A percentile compares a stretch with the other conserved stretches of the same genome.
Evolutionary conservation across 2,329 filamentous ascomycete genomes (phyloP).

Genomic region (Penicillium nordicum): DNA sequence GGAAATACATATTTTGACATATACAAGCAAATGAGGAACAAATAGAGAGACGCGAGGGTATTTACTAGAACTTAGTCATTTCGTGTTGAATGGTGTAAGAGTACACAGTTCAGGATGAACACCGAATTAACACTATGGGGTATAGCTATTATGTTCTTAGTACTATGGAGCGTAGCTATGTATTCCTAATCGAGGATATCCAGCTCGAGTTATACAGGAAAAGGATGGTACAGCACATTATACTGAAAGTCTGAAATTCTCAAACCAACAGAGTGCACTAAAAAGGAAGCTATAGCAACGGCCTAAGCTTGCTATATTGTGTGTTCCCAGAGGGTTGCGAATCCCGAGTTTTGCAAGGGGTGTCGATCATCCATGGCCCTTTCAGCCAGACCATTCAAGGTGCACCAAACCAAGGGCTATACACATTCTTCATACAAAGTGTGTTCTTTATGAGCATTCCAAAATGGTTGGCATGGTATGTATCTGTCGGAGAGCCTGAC

Average conservation of each 20-base stretch:
- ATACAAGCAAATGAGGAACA: background rate
- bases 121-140: background rate
- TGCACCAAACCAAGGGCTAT: background rate
- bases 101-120: background rate
- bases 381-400: background rate
- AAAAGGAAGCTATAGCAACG: too few species aligned
- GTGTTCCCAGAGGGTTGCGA: background rate
- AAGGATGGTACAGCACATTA: background rate
- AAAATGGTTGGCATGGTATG: background rate
- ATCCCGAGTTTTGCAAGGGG: conserved; percentile 12
- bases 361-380: background rate
- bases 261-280: too few species aligned
- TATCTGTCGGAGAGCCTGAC: background rate
- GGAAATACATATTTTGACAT: too few species aligned
- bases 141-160: too few species aligned
- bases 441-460: conserved; percentile 9
- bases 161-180: too few species aligned
- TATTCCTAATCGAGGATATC: background rate
- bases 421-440: conserved; percentile 12
- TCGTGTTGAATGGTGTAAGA: too few species aligned
- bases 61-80: background rate
- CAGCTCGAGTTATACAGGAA: background rate
- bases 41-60: background rate
- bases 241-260: background rate
- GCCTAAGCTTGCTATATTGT: background rate